Evolutionary conservation across 768 basidiomycete species (phyloP).

Genomic region (Dioszegia aurantiaca): DNA sequence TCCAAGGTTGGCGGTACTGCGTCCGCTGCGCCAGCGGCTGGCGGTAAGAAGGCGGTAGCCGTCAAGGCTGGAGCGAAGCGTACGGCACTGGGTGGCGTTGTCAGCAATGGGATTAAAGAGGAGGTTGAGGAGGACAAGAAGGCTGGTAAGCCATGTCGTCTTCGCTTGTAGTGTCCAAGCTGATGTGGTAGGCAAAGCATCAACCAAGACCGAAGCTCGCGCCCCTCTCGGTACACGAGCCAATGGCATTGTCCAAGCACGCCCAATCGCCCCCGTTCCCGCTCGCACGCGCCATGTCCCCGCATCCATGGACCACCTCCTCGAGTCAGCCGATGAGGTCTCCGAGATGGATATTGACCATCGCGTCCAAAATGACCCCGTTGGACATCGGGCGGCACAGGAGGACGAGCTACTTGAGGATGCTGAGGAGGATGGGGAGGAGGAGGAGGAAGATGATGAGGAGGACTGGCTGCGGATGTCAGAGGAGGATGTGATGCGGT

Average conservation of each 20-base stretch:
- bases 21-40: slow-evolving; percentile 13
- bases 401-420: slow-evolving; percentile 60
- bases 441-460: slow-evolving; percentile 52
- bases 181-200: slow-evolving; percentile 7
- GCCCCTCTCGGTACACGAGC: slow-evolving; percentile 32
- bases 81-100: slow-evolving; percentile 77
- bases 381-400: slow-evolving; percentile 47
- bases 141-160: slow-evolving; percentile 22
- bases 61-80: slow-evolving; percentile 65
- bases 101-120: slow-evolving; percentile 61
- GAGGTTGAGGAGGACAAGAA: slow-evolving; percentile 36
- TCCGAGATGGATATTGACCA: slow-evolving; percentile 47
- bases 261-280: slow-evolving; percentile 41
- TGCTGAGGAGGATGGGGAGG: slow-evolving; percentile 49
- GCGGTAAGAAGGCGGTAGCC: slow-evolving; percentile 52
- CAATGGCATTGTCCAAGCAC: slow-evolving; percentile 27
- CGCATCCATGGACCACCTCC: slow-evolving; percentile 23
- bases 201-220: slow-evolving; percentile 27
- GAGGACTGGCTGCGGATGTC: slow-evolving; percentile 54
- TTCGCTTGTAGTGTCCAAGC: neutral
- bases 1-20: slow-evolving; percentile 26
- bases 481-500: slow-evolving; percentile 46
- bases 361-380: neutral
- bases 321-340: slow-evolving; percentile 27
- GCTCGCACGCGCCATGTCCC: slow-evolving; percentile 25